Evolutionary conservation across 2,329 filamentous ascomycete genomes (phyloP).

Genomic region (Aspergillus neoniger): DNA sequence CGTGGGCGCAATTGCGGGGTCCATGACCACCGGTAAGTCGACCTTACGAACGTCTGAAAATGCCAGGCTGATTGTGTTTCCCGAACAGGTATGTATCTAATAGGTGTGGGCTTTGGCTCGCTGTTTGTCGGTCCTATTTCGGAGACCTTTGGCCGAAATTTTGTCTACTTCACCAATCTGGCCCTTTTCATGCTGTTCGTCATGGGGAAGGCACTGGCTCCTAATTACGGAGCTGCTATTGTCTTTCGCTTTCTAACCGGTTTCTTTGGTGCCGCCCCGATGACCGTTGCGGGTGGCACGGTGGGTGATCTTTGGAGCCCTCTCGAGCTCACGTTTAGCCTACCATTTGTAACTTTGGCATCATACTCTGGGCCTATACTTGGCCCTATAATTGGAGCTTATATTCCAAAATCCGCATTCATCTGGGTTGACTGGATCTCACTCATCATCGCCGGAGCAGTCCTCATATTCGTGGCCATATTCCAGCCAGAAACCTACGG

Average conservation of each 20-base stretch:
- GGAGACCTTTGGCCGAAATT: conserved; percentile 4
- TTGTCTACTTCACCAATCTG: conserved; percentile 1
- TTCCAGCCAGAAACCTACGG: conserved; percentile 6
- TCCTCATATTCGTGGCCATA: not conserved
- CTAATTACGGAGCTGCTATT: conserved; percentile 2
- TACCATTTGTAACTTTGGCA: not conserved
- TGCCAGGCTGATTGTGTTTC: no score
- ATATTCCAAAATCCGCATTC: not conserved
- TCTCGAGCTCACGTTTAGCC: conserved; percentile 1
- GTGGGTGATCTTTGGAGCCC: conserved; percentile 5
- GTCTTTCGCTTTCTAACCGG: conserved; percentile 1
- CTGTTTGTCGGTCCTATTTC: conserved; percentile 5
- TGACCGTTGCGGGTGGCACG: conserved; percentile 1
- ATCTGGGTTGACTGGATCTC: conserved; percentile 5
- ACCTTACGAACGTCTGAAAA: no score
- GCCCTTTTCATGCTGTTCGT: not conserved
- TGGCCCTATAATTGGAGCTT: not conserved
- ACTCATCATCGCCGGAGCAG: not conserved
- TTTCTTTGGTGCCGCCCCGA: not conserved
- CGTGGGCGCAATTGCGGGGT: not conserved
- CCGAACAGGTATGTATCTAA: not conserved
- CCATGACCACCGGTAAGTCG: not conserved
- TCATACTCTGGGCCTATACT: conserved; percentile 3
- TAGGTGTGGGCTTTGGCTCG: conserved; percentile 1
- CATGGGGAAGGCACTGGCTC: not conserved